Conservation (phyloP, 495 filamentous ascomycete genomes). For the Parmelia sp. region DNA sequence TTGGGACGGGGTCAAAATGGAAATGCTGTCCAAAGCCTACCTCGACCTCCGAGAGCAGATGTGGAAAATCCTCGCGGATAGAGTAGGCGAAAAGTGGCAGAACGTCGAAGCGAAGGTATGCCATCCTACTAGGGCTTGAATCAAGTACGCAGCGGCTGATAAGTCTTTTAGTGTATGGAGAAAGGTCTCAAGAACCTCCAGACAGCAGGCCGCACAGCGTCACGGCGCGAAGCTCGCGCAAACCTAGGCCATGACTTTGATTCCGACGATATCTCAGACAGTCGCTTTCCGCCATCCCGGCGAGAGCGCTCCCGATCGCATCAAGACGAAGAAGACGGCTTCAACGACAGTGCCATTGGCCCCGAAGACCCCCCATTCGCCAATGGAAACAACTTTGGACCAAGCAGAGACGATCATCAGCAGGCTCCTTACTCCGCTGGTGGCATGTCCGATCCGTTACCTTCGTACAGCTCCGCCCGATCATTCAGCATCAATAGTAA, state of each 20-base stretch:
- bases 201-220: constrained; percentile 32
- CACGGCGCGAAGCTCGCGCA: constrained; percentile 19
- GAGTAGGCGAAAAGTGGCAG: constrained; percentile 62
- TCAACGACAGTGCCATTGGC: constrained; percentile 18
- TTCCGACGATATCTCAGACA: constrained; percentile 7
- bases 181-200: constrained; percentile 45
- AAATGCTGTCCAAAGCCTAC: constrained; percentile 60
- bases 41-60: constrained; percentile 63
- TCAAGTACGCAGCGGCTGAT: not conserved
- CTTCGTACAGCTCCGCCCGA: constrained; percentile 13
- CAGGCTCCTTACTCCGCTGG: constrained; percentile 5
- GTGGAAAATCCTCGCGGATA: constrained; percentile 57
- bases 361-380: constrained; percentile 3
- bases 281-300: not conserved
- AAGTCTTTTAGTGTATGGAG: constrained; percentile 43
- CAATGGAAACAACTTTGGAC: not conserved
- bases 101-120: constrained; percentile 64
- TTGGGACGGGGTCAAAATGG: constrained; percentile 62
- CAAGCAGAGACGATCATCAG: constrained; percentile 9
- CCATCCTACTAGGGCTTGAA: not conserved
- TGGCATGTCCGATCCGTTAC: not conserved
- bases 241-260: constrained; percentile 1
- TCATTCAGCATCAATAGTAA: constrained; percentile 16
- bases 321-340: constrained; percentile 4
- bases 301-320: constrained; percentile 16